Evolutionary conservation across 2,329 filamentous ascomycete species (phyloP).

Genomic region (Tricladium varicosporioides): DNA sequence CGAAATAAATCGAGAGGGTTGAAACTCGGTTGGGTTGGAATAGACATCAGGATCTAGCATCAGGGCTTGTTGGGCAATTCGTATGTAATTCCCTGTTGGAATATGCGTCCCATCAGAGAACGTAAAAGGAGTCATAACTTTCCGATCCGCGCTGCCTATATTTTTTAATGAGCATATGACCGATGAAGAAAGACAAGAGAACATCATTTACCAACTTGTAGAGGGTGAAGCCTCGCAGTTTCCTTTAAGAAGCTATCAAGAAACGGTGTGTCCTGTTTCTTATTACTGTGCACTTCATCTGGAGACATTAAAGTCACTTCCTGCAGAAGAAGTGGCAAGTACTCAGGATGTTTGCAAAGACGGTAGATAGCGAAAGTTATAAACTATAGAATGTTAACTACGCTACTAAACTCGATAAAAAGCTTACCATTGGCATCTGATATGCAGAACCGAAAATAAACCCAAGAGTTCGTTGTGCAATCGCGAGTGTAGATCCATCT

Average conservation of each 20-base stretch:
- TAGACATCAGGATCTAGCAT: neutral
- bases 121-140: neutral
- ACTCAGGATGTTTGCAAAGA: slow-evolving; percentile 2
- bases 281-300: neutral
- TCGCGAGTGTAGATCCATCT: too few relatives aligned
- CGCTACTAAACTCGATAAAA: neutral
- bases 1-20: neutral
- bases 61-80: neutral
- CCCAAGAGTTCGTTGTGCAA: neutral
- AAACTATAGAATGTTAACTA: neutral
- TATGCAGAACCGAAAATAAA: neutral
- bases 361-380: neutral
- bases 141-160: neutral
- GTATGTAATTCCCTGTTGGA: neutral
- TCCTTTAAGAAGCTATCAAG: slow-evolving; percentile 7
- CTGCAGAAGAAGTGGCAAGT: neutral
- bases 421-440: neutral
- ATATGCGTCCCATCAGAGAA: neutral
- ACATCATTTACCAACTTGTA: neutral
- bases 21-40: neutral
- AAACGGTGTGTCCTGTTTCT: neutral
- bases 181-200: neutral
- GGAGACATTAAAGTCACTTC: neutral
- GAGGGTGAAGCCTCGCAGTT: neutral
- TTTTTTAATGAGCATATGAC: too few relatives aligned